Percentiles rank a stretch among this genome's conserved stretches.
Evolutionary conservation across 108 stramenopile genomes (phyloP).

Genomic region (Conticribra guillardii): DNA sequence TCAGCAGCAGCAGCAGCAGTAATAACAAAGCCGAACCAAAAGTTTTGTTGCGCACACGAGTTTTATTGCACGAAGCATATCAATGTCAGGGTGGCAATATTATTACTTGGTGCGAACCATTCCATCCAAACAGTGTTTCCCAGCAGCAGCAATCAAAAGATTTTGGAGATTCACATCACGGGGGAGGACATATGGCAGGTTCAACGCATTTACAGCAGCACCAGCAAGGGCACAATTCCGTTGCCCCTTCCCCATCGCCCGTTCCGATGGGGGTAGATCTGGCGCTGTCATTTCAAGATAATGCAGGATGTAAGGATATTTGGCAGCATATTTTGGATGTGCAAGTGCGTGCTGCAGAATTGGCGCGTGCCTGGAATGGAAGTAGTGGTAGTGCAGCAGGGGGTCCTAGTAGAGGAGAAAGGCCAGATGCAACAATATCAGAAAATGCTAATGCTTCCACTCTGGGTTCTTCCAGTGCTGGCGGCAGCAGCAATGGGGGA

Average conservation of each 20-base stretch:
- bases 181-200: conserved; percentile 11
- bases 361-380: conserved; percentile 23
- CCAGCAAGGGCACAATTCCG: conserved; percentile 11
- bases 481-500: background rate
- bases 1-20: background rate
- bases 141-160: conserved; percentile 16
- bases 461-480: background rate
- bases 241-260: background rate
- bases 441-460: background rate
- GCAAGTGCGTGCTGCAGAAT: conserved; percentile 74
- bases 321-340: conserved; percentile 85
- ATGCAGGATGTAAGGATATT: conserved; percentile 87
- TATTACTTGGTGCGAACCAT: conserved; percentile 92
- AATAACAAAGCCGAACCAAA: conserved; percentile 17
- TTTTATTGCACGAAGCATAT: conserved; percentile 82
- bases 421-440: background rate
- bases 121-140: conserved; percentile 11
- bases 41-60: conserved; percentile 79
- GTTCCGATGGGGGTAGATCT: conserved; percentile 73
- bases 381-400: background rate
- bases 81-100: conserved; percentile 92
- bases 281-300: conserved; percentile 89
- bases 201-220: conserved; percentile 15
- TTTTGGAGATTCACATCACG: background rate
- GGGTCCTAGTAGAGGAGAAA: background rate